Percentiles rank a stretch among this genome's conserved stretches.
These are phyloP conservation scores for Coemansia reversa DNA, from an alignment of 192 early-diverging fungal species.

Conservation along the genomic window DNA sequence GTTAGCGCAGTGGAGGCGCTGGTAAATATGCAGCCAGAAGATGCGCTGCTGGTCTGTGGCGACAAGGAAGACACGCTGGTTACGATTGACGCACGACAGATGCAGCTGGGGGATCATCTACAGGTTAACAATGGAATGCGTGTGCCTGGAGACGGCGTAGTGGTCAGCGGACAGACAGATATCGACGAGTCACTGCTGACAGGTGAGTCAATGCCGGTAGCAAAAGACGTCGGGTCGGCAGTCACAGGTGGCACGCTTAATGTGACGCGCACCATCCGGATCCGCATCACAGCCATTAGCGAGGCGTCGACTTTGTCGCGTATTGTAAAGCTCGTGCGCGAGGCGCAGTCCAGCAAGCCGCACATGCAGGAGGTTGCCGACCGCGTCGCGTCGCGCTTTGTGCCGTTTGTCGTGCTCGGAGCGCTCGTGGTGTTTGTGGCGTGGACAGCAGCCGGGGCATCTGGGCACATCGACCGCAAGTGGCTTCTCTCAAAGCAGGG, in stretches of 20 bases:
- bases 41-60: constrained; percentile 32
- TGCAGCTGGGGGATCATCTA: constrained; percentile 50
- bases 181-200: constrained; percentile 95
- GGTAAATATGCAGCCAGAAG: constrained; percentile 60
- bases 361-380: constrained; percentile 93
- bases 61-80: constrained; percentile 22
- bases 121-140: constrained; percentile 66
- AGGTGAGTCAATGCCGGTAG: constrained; percentile 83
- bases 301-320: constrained; percentile 83
- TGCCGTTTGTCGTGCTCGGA: constrained; percentile 77
- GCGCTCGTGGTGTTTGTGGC: constrained; percentile 72
- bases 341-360: constrained; percentile 90
- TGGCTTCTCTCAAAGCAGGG: constrained; percentile 39
- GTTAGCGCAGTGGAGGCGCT: constrained; percentile 71
- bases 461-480: constrained; percentile 24
- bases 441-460: constrained; percentile 63
- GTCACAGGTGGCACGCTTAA: constrained; percentile 96
- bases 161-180: constrained; percentile 32
- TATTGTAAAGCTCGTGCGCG: constrained; percentile 89
- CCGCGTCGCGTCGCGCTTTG: constrained; percentile 85
- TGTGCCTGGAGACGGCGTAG: constrained; percentile 58
- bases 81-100: constrained; percentile 32
- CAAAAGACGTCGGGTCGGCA: constrained; percentile 62
- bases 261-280: constrained; percentile 71
- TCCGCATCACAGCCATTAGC: constrained; percentile 83